Conservation (phyloP, 1,139 yeast species). For the Hansenula lynferdii region DNA sequence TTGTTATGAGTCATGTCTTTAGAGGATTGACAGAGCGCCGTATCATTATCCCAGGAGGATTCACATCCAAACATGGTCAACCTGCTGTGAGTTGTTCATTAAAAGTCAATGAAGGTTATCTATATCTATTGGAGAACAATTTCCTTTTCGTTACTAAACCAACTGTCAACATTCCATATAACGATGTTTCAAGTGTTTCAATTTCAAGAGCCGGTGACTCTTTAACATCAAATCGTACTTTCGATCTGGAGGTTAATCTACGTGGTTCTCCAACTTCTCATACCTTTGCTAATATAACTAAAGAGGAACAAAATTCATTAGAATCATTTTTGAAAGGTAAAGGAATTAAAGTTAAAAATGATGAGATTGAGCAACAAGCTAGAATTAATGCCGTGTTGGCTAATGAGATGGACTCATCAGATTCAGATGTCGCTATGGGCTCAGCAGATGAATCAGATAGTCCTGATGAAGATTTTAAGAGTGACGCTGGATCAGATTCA, state of each 20-base stretch:
- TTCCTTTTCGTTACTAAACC: slow-evolving; percentile 92
- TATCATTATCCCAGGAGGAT: slow-evolving; percentile 83
- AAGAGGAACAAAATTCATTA: slow-evolving; percentile 81
- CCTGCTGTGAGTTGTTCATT: slow-evolving; percentile 90
- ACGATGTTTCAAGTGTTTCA: slow-evolving; percentile 70
- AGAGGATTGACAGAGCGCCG: slow-evolving; percentile 88
- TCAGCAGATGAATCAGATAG: slow-evolving; percentile 70
- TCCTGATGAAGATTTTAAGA: slow-evolving; percentile 64
- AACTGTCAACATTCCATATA: slow-evolving; percentile 83
- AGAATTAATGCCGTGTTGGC: slow-evolving; percentile 74
- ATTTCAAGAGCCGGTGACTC: slow-evolving; percentile 89
- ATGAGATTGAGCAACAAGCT: slow-evolving; percentile 82
- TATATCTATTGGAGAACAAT: slow-evolving; percentile 88
- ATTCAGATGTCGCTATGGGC: slow-evolving; percentile 63
- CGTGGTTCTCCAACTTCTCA: slow-evolving; percentile 67
- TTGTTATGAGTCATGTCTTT: slow-evolving; percentile 84
- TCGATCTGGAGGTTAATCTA: slow-evolving; percentile 79
- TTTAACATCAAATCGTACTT: slow-evolving; percentile 79
- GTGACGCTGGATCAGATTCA: slow-evolving; percentile 49
- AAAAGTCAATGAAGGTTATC: slow-evolving; percentile 92
- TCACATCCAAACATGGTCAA: slow-evolving; percentile 64
- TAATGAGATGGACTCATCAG: slow-evolving; percentile 59
- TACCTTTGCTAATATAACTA: slow-evolving; percentile 82
- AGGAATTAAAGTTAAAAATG: slow-evolving; percentile 79
- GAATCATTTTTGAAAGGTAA: slow-evolving; percentile 75